phyloP scores from a whole-genome alignment of 1,284 basidiomycete genomes.

The Leccinum variabile region DNA sequence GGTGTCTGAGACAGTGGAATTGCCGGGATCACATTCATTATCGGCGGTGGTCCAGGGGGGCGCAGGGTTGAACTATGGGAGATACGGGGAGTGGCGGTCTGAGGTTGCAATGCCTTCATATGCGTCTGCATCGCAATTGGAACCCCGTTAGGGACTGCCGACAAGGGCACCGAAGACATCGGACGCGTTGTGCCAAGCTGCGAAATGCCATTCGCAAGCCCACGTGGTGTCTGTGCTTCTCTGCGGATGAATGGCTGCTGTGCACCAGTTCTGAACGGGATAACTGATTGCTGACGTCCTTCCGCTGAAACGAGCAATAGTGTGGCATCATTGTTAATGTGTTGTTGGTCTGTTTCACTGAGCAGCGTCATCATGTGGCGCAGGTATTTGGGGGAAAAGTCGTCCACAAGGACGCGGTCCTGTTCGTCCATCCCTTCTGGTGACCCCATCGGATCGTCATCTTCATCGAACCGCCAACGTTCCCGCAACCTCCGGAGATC shows the following conservation, averaged over 20 bases:
- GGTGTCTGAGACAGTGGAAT: constrained; percentile 23
- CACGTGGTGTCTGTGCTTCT: constrained; percentile 37
- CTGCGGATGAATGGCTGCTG: constrained; percentile 40
- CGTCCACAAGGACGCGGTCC: constrained; percentile 66
- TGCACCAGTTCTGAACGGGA: constrained; percentile 39
- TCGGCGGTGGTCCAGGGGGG: constrained; percentile 36
- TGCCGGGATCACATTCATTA: constrained; percentile 28
- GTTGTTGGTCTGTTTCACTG: constrained; percentile 44
- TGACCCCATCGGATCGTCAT: constrained; percentile 57
- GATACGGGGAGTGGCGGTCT: constrained; percentile 51
- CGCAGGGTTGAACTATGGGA: constrained; percentile 43
- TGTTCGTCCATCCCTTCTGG: constrained; percentile 67
- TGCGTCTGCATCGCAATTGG: constrained; percentile 55
- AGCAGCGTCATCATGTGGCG: constrained; percentile 57
- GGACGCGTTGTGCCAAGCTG: constrained; percentile 28
- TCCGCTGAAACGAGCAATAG: constrained; percentile 41
- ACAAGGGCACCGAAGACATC: constrained; percentile 26
- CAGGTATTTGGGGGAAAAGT: constrained; percentile 63
- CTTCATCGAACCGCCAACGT: constrained; percentile 69
- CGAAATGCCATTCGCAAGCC: constrained; percentile 32
- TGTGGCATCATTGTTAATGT: constrained; percentile 46
- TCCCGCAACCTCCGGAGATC: constrained; percentile 52
- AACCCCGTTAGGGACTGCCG: constrained; percentile 39
- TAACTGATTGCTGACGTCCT: constrained; percentile 39
- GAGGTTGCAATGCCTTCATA: constrained; percentile 53